Percentiles rank a stretch among this genome's conserved stretches.
These are phyloP conservation scores for Oropetium thomaeum DNA, from an alignment of 176 grass and related monocot species.

Conservation along the genomic window DNA sequence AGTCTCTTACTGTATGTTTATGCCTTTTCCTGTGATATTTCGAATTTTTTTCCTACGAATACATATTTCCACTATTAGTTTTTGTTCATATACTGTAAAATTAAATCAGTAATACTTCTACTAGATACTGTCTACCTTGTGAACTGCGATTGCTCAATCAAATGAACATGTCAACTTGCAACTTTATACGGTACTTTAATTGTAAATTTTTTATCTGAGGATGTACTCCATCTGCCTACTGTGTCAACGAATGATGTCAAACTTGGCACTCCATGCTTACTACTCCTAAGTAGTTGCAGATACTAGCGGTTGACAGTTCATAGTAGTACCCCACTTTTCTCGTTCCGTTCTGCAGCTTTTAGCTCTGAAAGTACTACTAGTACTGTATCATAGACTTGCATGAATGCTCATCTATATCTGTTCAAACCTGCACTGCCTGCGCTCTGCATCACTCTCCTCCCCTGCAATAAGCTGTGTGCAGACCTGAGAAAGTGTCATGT, in stretches of 20 bases:
- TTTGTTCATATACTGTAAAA: neutral
- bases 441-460: neutral
- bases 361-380: neutral
- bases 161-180: conserved; percentile 1
- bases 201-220: too few relatives aligned
- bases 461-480: neutral
- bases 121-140: conserved; percentile 20
- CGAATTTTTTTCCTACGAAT: neutral
- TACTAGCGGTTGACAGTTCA: neutral
- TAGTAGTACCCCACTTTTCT: conserved; percentile 1
- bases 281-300: too few relatives aligned
- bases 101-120: neutral
- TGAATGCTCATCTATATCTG: conserved; percentile 29
- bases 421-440: neutral
- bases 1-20: too few relatives aligned
- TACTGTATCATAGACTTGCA: neutral
- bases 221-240: too few relatives aligned
- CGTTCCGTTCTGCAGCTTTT: conserved; percentile 26
- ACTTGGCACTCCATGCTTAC: too few relatives aligned
- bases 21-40: conserved; percentile 22
- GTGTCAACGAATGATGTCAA: too few relatives aligned
- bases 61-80: neutral
- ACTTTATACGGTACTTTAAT: conserved; percentile 18
- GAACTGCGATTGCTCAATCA: conserved; percentile 9
- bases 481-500: neutral